phyloP scores from a whole-genome alignment of 2,329 filamentous ascomycete genomes.

The Kalmusia sp. region DNA sequence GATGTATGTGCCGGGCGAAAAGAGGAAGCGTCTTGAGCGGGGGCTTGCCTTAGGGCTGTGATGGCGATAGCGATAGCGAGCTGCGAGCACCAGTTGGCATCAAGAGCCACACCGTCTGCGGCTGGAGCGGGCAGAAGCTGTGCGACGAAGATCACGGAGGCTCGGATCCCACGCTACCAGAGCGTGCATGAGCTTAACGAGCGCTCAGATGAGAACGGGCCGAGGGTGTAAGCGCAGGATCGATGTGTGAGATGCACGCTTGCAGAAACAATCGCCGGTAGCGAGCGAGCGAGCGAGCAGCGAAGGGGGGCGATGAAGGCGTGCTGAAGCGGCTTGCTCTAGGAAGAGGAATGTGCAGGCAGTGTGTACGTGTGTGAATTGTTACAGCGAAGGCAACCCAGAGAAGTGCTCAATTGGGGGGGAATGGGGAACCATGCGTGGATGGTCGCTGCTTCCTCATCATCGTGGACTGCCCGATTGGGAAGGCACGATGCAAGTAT shows the following conservation, averaged over 20 bases:
- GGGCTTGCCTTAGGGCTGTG: conserved; percentile 37
- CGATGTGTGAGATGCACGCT: neutral
- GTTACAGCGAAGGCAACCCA: too few species aligned
- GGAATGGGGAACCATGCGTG: too few species aligned
- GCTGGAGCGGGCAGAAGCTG: conserved; percentile 6
- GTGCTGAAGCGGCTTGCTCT: neutral
- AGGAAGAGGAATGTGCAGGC: too few species aligned
- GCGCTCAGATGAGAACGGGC: neutral
- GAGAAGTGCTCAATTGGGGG: too few species aligned
- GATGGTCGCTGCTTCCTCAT: neutral
- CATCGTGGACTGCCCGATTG: conserved; percentile 19
- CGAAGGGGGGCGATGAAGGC: neutral
- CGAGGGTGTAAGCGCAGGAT: neutral
- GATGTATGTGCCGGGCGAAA: neutral
- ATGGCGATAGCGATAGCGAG: conserved; percentile 18
- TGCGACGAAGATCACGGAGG: neutral
- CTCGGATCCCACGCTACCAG: neutral
- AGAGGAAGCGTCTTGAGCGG: neutral
- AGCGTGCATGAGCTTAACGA: neutral
- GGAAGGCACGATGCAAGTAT: conserved; percentile 6
- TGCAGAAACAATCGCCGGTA: neutral
- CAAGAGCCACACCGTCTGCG: conserved; percentile 11
- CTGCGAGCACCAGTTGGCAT: conserved; percentile 18
- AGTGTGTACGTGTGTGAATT: too few species aligned
- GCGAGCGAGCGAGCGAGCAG: neutral